A percentile compares a stretch with the other conserved stretches of the same genome.
Conservation (phyloP, 257 asterid genomes). For the Mentha longifolia region DNA sequence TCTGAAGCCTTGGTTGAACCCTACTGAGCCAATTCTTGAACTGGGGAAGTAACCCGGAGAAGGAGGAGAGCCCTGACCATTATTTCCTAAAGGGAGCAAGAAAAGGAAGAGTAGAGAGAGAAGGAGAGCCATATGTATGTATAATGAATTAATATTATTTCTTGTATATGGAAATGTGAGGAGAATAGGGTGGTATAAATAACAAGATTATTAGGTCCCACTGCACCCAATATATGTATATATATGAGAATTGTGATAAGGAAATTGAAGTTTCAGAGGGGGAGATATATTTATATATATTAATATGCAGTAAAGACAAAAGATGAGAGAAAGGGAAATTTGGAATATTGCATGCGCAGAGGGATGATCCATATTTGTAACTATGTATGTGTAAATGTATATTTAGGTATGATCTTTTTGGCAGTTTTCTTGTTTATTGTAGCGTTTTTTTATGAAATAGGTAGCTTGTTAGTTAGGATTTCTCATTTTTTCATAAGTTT, state of each 20-base stretch:
- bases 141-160: neutral
- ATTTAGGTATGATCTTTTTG: conserved; percentile 1
- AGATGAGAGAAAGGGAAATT: neutral
- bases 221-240: neutral
- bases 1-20: conserved; percentile 59
- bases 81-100: conserved; percentile 45
- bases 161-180: conserved; percentile 15
- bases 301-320: conserved; percentile 10
- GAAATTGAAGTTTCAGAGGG: conserved; percentile 27
- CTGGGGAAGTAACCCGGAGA: conserved; percentile 87
- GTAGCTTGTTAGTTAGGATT: conserved; percentile 38
- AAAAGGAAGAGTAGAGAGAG: conserved; percentile 44
- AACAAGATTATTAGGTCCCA: conserved; percentile 52
- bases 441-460: conserved; percentile 3
- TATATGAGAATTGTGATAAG: conserved; percentile 29
- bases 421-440: conserved; percentile 27
- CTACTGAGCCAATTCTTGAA: conserved; percentile 50
- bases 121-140: conserved; percentile 38
- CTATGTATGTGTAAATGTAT: neutral
- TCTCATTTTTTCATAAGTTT: conserved; percentile 12
- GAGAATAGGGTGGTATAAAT: conserved; percentile 44
- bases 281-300: neutral
- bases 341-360: conserved; percentile 17
- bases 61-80: conserved; percentile 68
- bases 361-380: conserved; percentile 22